Percentiles rank a stretch among this genome's conserved stretches.
These are phyloP conservation scores for Hyaloscypha bicolor DNA, from an alignment of 495 filamentous ascomycete genomes.

Conservation along the genomic window DNA sequence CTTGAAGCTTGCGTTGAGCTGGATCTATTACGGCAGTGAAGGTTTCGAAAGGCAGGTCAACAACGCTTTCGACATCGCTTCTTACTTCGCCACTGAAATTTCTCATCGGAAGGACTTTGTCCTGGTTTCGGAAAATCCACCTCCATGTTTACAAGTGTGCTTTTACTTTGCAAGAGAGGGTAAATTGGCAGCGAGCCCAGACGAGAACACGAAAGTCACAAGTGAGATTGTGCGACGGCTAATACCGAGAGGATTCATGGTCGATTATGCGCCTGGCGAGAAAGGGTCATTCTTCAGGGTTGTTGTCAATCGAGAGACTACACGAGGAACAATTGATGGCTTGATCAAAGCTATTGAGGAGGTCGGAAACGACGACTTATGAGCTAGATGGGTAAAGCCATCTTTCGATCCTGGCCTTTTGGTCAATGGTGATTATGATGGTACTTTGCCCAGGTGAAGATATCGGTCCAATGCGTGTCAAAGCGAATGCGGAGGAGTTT, in stretches of 20 bases:
- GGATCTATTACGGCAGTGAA: slow-evolving; percentile 80
- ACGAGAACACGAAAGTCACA: slow-evolving; percentile 71
- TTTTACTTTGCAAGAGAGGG: slow-evolving; percentile 78
- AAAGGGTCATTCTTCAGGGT: slow-evolving; percentile 85
- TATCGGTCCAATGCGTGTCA: no score
- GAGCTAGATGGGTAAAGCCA: not conserved
- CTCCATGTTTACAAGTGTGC: slow-evolving; percentile 92
- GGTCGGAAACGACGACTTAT: slow-evolving; percentile 35
- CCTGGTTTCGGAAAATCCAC: slow-evolving; percentile 73
- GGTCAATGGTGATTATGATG: no score
- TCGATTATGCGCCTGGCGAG: slow-evolving; percentile 85
- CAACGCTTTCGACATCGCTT: slow-evolving; percentile 30
- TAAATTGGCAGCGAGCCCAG: slow-evolving; percentile 48
- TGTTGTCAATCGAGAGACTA: slow-evolving; percentile 80
- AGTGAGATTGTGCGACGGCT: slow-evolving; percentile 64
- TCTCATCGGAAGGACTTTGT: slow-evolving; percentile 58
- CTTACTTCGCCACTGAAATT: slow-evolving; percentile 40
- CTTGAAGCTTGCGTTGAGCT: slow-evolving; percentile 83
- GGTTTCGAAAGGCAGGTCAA: slow-evolving; percentile 33
- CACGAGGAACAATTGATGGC: slow-evolving; percentile 71
- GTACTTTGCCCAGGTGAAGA: no score
- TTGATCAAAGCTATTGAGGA: slow-evolving; percentile 74
- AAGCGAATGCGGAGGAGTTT: not conserved
- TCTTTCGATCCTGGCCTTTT: no score
- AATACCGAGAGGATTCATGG: slow-evolving; percentile 81